These are phyloP conservation scores for Linaria vulgaris DNA, from an alignment of 257 asterid species.

Conservation along the genomic window DNA sequence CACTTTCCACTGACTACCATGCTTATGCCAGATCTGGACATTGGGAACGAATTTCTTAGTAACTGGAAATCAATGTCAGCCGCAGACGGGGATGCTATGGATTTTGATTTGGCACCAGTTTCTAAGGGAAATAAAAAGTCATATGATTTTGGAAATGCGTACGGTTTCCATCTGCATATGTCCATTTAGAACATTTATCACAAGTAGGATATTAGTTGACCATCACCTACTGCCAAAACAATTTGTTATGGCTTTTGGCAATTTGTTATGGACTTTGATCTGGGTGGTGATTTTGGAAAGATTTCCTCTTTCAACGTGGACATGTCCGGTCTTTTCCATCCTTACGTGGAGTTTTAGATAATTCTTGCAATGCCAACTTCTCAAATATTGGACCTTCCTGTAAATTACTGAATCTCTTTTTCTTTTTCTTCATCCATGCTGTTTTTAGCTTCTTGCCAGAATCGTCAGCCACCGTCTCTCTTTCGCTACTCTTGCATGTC, in stretches of 20 bases:
- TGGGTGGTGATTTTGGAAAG: conserved; percentile 83
- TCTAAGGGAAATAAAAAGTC: conserved; percentile 69
- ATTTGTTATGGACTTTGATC: conserved; percentile 70
- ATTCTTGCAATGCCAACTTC: no score
- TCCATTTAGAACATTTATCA: conserved; percentile 15
- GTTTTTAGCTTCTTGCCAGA: no score
- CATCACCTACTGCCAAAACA: conserved; percentile 5
- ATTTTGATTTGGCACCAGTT: conserved; percentile 70
- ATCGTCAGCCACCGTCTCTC: no score
- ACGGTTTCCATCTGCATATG: conserved; percentile 32
- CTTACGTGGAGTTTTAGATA: no score
- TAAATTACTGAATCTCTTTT: no score
- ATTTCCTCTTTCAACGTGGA: conserved; percentile 75
- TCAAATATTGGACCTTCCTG: no score
- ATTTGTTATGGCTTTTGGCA: conserved; percentile 20
- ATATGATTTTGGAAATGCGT: conserved; percentile 66
- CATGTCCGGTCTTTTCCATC: conserved; percentile 75
- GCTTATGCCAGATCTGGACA: conserved; percentile 66
- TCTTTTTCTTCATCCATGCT: no score
- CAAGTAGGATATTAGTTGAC: conserved; percentile 20
- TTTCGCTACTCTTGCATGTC: no score
- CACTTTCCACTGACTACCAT: conserved; percentile 27
- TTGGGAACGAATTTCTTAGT: conserved; percentile 72
- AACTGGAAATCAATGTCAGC: conserved; percentile 77
- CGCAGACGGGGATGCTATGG: conserved; percentile 58